Percentiles rank a stretch among this genome's conserved stretches.
Conservation (phyloP, 805 yeast genomes). For the Lipomyces mesembrius region DNA sequence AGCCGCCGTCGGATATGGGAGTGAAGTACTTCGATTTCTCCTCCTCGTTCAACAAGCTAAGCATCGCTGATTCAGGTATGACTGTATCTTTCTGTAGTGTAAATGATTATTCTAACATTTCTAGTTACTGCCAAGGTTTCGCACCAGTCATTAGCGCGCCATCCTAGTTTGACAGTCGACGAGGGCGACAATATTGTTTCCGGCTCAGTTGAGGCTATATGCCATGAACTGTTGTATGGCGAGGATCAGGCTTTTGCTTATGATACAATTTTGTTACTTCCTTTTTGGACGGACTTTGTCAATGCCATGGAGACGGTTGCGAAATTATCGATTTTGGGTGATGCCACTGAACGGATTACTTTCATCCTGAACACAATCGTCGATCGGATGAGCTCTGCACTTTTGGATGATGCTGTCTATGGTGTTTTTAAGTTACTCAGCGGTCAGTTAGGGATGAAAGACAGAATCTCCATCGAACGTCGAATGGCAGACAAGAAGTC, state of each 20-base stretch:
- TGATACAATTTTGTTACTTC: constrained; percentile 58
- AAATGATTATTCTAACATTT: neutral
- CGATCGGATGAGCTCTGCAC: constrained; percentile 19
- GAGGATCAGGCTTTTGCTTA: constrained; percentile 51
- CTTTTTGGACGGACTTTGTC: constrained; percentile 57
- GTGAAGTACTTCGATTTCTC: constrained; percentile 47
- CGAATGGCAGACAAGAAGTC: constrained; percentile 10
- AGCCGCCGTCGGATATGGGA: constrained; percentile 56
- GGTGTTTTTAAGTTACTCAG: constrained; percentile 11
- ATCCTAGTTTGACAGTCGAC: constrained; percentile 64
- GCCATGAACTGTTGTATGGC: constrained; percentile 72
- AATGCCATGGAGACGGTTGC: constrained; percentile 53
- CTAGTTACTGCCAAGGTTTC: neutral
- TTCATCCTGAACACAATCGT: constrained; percentile 12
- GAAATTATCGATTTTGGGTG: constrained; percentile 45
- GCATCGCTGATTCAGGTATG: neutral
- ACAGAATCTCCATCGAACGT: constrained; percentile 2
- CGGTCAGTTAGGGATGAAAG: neutral
- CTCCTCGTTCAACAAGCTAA: neutral
- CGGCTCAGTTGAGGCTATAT: constrained; percentile 71
- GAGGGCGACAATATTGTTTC: constrained; percentile 53
- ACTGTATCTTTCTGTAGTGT: neutral
- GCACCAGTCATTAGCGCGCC: constrained; percentile 51
- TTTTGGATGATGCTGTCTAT: constrained; percentile 20
- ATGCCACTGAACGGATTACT: constrained; percentile 15